A percentile compares a stretch with the other conserved stretches of the same genome.
These are phyloP conservation scores for Apiotrichum porosum DNA, from an alignment of 1,284 basidiomycete species.

Conservation along the genomic window DNA sequence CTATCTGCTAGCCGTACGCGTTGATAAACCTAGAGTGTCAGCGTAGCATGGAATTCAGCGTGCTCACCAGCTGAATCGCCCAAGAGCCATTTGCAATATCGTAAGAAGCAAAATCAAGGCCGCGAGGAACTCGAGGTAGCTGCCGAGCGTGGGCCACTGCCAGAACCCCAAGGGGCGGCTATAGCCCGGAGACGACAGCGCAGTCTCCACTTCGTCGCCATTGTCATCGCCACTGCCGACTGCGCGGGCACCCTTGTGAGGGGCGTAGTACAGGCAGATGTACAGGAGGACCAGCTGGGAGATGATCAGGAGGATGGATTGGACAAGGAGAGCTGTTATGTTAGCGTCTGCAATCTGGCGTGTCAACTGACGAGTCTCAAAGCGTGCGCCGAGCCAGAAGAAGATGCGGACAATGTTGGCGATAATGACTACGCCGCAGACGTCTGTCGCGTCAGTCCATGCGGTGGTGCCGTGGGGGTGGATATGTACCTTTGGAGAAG, in stretches of 20 bases:
- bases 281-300: conserved; percentile 52
- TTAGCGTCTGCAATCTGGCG: not conserved
- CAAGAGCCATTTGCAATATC: conserved; percentile 38
- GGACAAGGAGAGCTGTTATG: conserved; percentile 46
- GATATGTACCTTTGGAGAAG: conserved; percentile 48
- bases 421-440: conserved; percentile 45
- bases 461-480: too few relatives aligned
- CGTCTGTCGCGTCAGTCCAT: conserved; percentile 29
- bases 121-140: conserved; percentile 52
- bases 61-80: conserved; percentile 43
- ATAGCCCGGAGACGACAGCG: not conserved
- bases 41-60: too few relatives aligned
- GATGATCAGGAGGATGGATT: conserved; percentile 51
- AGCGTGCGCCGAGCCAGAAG: conserved; percentile 53
- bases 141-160: conserved; percentile 48
- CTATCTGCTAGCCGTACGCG: conserved; percentile 40
- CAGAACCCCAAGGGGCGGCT: conserved; percentile 49
- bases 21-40: too few relatives aligned
- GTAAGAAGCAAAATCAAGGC: conserved; percentile 47
- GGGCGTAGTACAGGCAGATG: conserved; percentile 51
- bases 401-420: conserved; percentile 50
- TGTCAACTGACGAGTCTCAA: conserved; percentile 46
- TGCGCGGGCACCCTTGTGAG: conserved; percentile 6
- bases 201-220: not conserved
- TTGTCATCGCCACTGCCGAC: not conserved